Base-by-base conservation (phyloP, 1,139 yeast genomes). In the Lodderomyces metapsilosis region DNA sequence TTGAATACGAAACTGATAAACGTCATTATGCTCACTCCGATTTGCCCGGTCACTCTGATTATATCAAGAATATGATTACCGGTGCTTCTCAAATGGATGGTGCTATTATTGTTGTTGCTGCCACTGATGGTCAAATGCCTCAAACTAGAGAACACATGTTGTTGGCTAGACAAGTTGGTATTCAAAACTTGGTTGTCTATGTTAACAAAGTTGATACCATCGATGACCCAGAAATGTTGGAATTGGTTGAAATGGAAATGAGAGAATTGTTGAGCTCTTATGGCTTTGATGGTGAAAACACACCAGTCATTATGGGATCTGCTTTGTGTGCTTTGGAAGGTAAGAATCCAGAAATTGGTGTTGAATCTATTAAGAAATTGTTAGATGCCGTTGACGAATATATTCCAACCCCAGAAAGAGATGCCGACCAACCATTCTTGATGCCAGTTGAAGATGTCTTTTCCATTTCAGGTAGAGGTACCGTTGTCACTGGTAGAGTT, bases 81-180 rank as follows among this genome's bases (percentile, higher is more conserved):
- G 98, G 98, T 83, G 98, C 98, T 58, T 96, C 98, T 57, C 96
- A 92, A 70, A 91, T 91, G 98, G 98, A 92, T 68, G 98, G 98
- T 78, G 98, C 98, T 55, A 91, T 92, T 59, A 91, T 92, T 74
- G 98, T 92, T 52, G 98, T 92, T 68, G 98, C 98, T 61, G 98
- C 98, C 52, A 78, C 96, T 47, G 98, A 92, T 63, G 98, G 98
- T 62, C 96, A 91, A 74, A 92, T 92, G 98, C 98, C 97, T 63
- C 98, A 92, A 78, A 94, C 98, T 57, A 87, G 97, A 77, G 98
- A 92, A 76, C 98, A 92, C 74, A 78, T 92, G 76, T 76, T 92
- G 69, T 83, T 92, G 63, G 98, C 98, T 51, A 89, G 98, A 79
- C 98, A 92, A 78, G 98, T 92, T 64, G 99, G 99, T 80, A 96